Base-by-base conservation (phyloP, 2,329 filamentous ascomycete species). In the Didymella pomorum region DNA sequence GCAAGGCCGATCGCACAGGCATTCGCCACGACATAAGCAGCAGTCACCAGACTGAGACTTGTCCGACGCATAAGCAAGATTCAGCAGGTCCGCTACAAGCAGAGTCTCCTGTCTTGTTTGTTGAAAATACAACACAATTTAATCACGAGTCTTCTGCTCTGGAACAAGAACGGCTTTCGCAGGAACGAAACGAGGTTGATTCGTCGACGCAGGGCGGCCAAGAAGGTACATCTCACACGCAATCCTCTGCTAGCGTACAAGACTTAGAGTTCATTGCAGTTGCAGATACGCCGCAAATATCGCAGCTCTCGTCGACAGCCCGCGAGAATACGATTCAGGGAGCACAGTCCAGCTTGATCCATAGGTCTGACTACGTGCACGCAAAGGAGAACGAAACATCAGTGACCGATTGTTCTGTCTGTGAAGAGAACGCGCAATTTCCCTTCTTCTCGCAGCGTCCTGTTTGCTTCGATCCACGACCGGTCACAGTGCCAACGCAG, bases 401-500 rank as follows among this genome's bases (percentile, higher is more conserved):
- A 4, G 29, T 58, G 39, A 57, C 29, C 29, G 62, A 68, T n/a
- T 52, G 54, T 37, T 58, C 56, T 42, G 45, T 41, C 23, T 26
- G 26, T 14, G 59, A 58, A 52, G 49, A 66, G 11, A 55, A 53
- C 51, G 62, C 45, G 33, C 66, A 65, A 16, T 62, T 59, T 21
- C 58, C 60, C 10, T 61, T 57, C 7, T 61, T 56, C 44, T 64
- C 56, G 11, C 64, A 64, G 45, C 37, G 56, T 18, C 61, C 53
- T 20, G 35, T 21, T 47, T 49, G 28, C 25, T 54, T 26, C 20
- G 31, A 54, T 25, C 11, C 31, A 28, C 29, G 18, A 7, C 25
- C 35, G 29, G 25, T 16, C 23, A 48, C 45, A 16, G 39, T 45
- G n/a, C 29, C n/a, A 23, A 21, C 16, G 4, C 37, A 49, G 31